Evolutionary conservation across 306 rosid genomes (phyloP), one percentile per base, ranked within the genome.

Genomic region (Ormosia semicastrata): DNA sequence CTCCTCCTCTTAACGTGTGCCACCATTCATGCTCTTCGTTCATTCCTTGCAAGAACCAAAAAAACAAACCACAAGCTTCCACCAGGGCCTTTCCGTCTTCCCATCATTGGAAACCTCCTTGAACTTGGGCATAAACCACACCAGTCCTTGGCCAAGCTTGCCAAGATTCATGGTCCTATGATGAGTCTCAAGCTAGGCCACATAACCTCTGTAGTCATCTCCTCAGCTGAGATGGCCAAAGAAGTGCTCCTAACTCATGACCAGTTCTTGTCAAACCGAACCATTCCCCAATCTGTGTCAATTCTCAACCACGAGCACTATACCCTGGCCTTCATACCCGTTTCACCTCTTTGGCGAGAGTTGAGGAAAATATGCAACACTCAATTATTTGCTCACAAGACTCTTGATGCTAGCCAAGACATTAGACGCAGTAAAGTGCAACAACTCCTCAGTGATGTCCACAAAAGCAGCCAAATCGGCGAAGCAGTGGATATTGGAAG

Each of bases 31-130:
- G 8, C 41, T 10, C 3, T 71, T 34, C 1, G 2, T 15, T 33
- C 72, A 40, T 15, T 15, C 15, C 76, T 72, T 9, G 18, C 32
- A 4, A 72, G 49, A 53, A 24, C 65, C 3, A 57, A 9, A 46
- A 29, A 43, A 54, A 73, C 24, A 15, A 50, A 12, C 56, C 43
- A 4, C 0, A 79, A 71, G 43, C 87, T 83, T 59, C 92, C 89
- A 44, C 90, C 92, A 0, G 90, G 92, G 0, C 90, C 88, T 3
- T 40, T 59, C n/a, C 86, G 75, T 9, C 43, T 64, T 7, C 90
- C 85, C 0, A 2, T 87, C 8, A 58, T 89, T 1, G 93, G 93
- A 8, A 89, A 89, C 85, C 85, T 89, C 33, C 36, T 83, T 30
- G 83, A 85, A 24, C 77, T 87, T 7, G 93, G 90, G 0, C 41